Evolutionary conservation across 495 filamentous ascomycete species (phyloP), one percentile per base, ranked within the genome.

Genomic region (Lophiotrema nucula): DNA sequence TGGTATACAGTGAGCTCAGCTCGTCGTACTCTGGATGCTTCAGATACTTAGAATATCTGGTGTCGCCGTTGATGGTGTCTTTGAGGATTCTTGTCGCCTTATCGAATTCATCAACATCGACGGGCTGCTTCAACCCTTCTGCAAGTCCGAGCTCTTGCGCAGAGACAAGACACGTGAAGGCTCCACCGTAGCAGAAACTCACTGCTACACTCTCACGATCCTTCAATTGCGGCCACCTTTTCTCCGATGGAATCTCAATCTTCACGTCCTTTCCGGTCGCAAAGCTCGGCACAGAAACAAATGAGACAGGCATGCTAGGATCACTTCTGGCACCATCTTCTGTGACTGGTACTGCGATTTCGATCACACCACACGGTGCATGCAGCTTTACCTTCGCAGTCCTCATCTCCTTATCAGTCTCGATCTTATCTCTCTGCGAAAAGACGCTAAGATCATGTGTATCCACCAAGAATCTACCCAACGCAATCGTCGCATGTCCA

Each of bases 401-500:
- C 11, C 39, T 43, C 39, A 8, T 11, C 8, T 11, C 39, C 19
- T 10, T 6, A 16, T 43, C 39, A 16, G 6, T 6, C 18, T 21
- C 6, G 10, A 43, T 19, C 39, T 43, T 6, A 8, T 21, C 19
- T 6, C 44, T 37, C 3, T 35, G 26, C 10, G 53, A 53, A 47
- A 58, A 47, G n/a, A 53, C 22, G 13, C 28, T 1, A 18, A n/a
- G 22, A 28, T 61, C 52, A 43, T 26, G 10, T 12, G 44, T 49
- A 38, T 65, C 62, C 24, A 62, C 46, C 4, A 65, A 31, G 19
- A 65, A 53, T 0, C 62, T 50, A n/a, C 44, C 53, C 18, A 65
- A 16, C 3, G 62, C 62, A 23, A 65, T 50, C 1, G 62, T 65
- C 22, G 58, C 62, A 25, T 65, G 62, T 8, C 62, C 62, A 27